Percentiles rank a stretch among this genome's conserved stretches.
Evolutionary conservation across 2,329 filamentous ascomycete genomes (phyloP).

Genomic region (Leptographium radiaticola): DNA sequence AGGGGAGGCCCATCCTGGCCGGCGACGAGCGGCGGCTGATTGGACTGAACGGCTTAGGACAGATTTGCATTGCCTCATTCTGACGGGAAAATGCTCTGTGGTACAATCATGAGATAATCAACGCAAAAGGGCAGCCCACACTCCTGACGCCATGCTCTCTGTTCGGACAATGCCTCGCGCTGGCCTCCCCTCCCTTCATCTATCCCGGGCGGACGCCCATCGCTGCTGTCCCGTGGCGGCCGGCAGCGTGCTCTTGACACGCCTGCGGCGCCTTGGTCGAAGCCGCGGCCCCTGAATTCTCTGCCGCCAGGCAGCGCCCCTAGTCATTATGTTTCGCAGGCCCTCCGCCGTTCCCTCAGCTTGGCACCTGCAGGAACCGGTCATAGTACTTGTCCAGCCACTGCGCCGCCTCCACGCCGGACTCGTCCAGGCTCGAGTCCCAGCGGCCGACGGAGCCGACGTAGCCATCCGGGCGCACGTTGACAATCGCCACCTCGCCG

Average conservation of each 20-base stretch:
- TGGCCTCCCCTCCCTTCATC: neutral
- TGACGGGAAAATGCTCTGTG: neutral
- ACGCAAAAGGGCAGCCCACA: neutral
- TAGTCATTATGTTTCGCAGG: neutral
- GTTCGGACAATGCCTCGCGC: neutral
- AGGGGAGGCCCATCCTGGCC: no score
- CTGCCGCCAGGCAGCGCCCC: neutral
- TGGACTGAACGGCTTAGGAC: no score
- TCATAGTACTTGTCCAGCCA: slow-evolving; percentile 44
- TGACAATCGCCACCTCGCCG: slow-evolving; percentile 48
- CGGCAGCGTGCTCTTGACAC: no score
- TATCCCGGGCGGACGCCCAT: neutral
- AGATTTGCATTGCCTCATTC: no score
- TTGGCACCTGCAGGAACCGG: slow-evolving; percentile 38
- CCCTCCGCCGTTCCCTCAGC: neutral
- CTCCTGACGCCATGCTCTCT: slow-evolving; percentile 6
- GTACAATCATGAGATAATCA: neutral
- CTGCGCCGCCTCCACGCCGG: slow-evolving; percentile 36
- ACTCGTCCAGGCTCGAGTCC: slow-evolving; percentile 36
- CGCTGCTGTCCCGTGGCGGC: no score
- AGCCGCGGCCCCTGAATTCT: neutral
- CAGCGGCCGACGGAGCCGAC: slow-evolving; percentile 49
- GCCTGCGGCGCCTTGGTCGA: neutral
- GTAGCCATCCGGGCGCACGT: slow-evolving; percentile 63
- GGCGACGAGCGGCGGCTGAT: no score